Evolutionary conservation across 2,329 filamentous ascomycete genomes (phyloP).

Genomic region (Botrytis fabae): DNA sequence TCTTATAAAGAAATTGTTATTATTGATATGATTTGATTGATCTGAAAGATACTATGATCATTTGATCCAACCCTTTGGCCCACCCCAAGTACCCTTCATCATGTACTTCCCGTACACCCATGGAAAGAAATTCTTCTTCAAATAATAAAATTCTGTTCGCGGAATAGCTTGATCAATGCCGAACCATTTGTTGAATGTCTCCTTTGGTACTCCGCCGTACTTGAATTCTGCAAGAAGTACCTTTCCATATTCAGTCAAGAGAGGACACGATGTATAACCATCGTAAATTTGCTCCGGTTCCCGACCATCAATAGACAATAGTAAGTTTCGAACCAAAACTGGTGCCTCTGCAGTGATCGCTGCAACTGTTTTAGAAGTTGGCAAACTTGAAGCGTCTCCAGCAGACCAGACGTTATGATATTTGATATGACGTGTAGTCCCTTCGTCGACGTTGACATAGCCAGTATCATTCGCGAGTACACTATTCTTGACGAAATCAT

Average conservation of each 20-base stretch:
- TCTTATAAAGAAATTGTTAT: background rate
- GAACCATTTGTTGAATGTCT: constrained; percentile 57
- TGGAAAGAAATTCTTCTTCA: constrained; percentile 68
- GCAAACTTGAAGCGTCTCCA: constrained; percentile 59
- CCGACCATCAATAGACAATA: constrained; percentile 49
- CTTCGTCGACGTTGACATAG: constrained; percentile 58
- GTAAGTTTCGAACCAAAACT: constrained; percentile 51
- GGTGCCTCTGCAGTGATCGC: constrained; percentile 54
- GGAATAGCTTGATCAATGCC: constrained; percentile 59
- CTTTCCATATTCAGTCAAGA: constrained; percentile 59
- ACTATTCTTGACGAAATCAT: constrained; percentile 55
- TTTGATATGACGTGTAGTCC: constrained; percentile 53
- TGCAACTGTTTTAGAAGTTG: constrained; percentile 57
- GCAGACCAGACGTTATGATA: constrained; percentile 59
- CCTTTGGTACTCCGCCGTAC: constrained; percentile 62
- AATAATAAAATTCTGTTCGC: constrained; percentile 57
- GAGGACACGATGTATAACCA: constrained; percentile 57
- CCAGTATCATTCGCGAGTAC: constrained; percentile 55
- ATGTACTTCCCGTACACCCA: constrained; percentile 63
- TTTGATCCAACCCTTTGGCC: constrained; percentile 52
- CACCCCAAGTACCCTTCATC: constrained; percentile 63
- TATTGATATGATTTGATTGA: background rate
- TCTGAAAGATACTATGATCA: background rate
- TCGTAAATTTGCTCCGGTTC: constrained; percentile 49
- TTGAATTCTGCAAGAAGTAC: constrained; percentile 66